phyloP scores from a whole-genome alignment of 129 eudicot genomes.

The Scalesia atractyloides region DNA sequence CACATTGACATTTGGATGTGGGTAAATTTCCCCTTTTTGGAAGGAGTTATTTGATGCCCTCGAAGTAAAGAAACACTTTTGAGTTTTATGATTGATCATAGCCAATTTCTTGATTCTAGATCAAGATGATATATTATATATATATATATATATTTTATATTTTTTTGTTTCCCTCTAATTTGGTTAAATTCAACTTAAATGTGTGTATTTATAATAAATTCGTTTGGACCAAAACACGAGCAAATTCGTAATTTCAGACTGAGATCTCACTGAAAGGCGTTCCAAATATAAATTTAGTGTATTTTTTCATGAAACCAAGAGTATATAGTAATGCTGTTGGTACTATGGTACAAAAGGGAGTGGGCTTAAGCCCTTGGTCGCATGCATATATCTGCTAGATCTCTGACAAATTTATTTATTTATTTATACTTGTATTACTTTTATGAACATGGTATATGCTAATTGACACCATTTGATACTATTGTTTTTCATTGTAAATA shows the following conservation, averaged over 20 bases:
- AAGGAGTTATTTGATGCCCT: not conserved
- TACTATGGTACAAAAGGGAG: constrained; percentile 21
- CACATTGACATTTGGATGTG: too few relatives aligned
- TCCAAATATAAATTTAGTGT: not conserved
- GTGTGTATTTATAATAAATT: too few relatives aligned
- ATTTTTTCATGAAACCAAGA: not conserved
- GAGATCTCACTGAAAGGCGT: constrained; percentile 5
- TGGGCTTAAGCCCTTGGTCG: constrained; percentile 32
- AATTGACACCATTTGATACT: constrained; percentile 23
- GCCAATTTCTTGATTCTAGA: constrained; percentile 2
- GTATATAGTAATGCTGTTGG: constrained; percentile 18
- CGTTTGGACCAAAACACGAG: not conserved
- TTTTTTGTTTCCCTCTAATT: constrained; percentile 10
- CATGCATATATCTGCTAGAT: constrained; percentile 31
- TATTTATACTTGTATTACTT: not conserved
- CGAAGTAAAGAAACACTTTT: not conserved
- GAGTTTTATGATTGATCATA: not conserved
- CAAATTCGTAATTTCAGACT: constrained; percentile 22
- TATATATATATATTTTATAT: too few relatives aligned
- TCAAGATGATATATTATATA: constrained; percentile 2
- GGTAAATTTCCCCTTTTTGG: not conserved
- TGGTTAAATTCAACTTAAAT: not conserved
- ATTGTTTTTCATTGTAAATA: not conserved
- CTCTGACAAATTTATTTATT: constrained; percentile 34
- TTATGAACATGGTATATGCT: constrained; percentile 26